Evolutionary conservation across 2,329 filamentous ascomycete genomes (phyloP), one percentile per base, ranked within the genome.

Genomic region (Trichothecium roseum): DNA sequence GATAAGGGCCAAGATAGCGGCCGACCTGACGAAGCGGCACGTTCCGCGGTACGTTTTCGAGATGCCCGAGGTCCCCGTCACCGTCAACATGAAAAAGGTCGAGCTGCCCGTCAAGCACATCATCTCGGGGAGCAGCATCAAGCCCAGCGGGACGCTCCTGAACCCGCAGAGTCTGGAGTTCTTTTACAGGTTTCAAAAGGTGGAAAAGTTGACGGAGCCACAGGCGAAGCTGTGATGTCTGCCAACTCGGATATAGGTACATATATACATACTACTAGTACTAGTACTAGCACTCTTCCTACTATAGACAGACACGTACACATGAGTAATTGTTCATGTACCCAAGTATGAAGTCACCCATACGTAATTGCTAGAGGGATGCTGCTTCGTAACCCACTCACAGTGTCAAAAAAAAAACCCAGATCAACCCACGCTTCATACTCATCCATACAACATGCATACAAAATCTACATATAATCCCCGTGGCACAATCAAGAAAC

Each of bases 21-120:
- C 62, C 44, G 79, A 81, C 43, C 58, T 80, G 49, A 84, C 78
- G 29, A 77, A 78, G 52, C 63, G 84, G 36, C 85, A 89, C 59
- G 80, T 89, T 12, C 85, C 85, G 2, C 78, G 67, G 52, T 86
- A 78, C 52, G 68, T 91, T 15, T 89, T 89, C 53, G 77, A 86
- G 60, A 84, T 82, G 6, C 78, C 78, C 14, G 84, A 84, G 45
- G 87, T 91, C 51, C 85, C 84, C 41, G 81, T 78, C 0, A 91
- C 84, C 0, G 77, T 91, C 42, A 91, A 89, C 51, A 58, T 84
- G 34, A 91, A 91, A 55, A 91, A 91, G 56, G 84, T 91, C 4
- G 84, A 91, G 54, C 48, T 91, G 35, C 84, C 84, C 0, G 81
- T 91, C 20, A 91, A 91, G 60, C 80, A 84, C 50, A 91, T 91